These are phyloP conservation scores for Globisporangium rhizosaccharum DNA, from an alignment of 352 stramenopile genomes.

Conservation along the genomic window DNA sequence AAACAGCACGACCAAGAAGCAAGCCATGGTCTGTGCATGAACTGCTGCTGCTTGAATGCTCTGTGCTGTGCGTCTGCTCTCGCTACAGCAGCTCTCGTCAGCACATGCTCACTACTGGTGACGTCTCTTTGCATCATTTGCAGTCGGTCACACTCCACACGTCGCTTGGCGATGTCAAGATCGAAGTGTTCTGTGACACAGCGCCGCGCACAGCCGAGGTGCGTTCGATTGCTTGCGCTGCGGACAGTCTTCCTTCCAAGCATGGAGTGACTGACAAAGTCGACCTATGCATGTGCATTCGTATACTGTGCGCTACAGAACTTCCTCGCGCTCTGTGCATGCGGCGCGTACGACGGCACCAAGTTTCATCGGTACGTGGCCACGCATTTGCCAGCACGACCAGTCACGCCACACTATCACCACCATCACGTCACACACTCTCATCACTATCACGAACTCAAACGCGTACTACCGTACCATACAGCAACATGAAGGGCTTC, in stretches of 20 bases:
- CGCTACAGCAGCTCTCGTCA: too few relatives aligned
- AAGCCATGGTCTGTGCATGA: too few relatives aligned
- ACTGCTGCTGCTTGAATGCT: too few relatives aligned
- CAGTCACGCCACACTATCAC: too few relatives aligned
- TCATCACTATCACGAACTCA: too few relatives aligned
- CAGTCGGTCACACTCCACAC: slow-evolving; percentile 95
- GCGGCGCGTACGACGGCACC: slow-evolving; percentile 87
- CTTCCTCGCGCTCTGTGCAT: slow-evolving; percentile 94
- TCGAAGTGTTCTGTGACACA: slow-evolving; percentile 96
- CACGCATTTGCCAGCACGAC: neutral
- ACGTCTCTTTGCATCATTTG: too few relatives aligned
- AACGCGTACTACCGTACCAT: neutral
- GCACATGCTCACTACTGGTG: too few relatives aligned
- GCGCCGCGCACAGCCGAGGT: slow-evolving; percentile 83
- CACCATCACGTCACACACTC: slow-evolving; percentile 1
- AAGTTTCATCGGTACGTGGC: slow-evolving; percentile 80
- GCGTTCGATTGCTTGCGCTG: slow-evolving; percentile 1
- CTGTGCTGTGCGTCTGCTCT: too few relatives aligned
- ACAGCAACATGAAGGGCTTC: slow-evolving; percentile 84
- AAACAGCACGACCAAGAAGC: too few relatives aligned
- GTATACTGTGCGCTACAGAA: slow-evolving; percentile 63
- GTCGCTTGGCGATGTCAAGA: slow-evolving; percentile 93
- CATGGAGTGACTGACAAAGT: neutral
- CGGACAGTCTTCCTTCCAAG: too few relatives aligned
- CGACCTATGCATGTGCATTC: slow-evolving; percentile 12